phyloP scores from a whole-genome alignment of 257 asterid genomes.

The Solanum tarapatanum region DNA sequence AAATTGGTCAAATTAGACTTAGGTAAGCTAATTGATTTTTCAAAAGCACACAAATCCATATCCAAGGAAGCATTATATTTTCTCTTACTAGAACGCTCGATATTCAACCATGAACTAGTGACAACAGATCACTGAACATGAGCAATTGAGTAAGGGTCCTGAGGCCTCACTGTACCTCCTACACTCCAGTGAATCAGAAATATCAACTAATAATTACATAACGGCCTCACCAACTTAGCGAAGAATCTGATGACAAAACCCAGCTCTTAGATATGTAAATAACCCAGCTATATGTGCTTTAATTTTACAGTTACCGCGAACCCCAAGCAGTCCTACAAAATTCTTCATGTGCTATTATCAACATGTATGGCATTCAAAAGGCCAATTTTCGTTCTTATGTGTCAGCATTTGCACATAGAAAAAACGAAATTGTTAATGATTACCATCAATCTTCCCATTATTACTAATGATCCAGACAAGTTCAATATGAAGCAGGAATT shows the following conservation, averaged over 20 bases:
- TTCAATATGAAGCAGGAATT: not conserved
- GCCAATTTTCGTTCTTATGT: not conserved
- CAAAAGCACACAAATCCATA: not conserved
- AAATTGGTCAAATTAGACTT: not conserved
- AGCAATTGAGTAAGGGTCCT: not conserved
- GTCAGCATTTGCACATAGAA: not conserved
- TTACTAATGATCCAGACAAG: not conserved
- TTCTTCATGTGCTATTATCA: not conserved
- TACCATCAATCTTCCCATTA: not conserved
- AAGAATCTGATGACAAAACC: not conserved
- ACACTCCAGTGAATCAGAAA: not conserved
- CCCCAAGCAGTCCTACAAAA: not conserved
- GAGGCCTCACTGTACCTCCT: not conserved
- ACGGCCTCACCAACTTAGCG: not conserved
- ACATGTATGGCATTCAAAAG: not conserved
- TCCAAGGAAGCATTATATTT: not conserved
- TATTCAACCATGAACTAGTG: not conserved
- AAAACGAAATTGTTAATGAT: not conserved
- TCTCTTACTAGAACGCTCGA: not conserved
- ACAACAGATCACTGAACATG: not conserved
- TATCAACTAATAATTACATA: not conserved
- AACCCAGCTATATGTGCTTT: not conserved
- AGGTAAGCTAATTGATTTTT: not conserved
- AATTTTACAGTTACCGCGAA: not conserved
- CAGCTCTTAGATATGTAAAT: not conserved